Conservation (phyloP, 352 stramenopile genomes). For the Lagenidium sp. region DNA sequence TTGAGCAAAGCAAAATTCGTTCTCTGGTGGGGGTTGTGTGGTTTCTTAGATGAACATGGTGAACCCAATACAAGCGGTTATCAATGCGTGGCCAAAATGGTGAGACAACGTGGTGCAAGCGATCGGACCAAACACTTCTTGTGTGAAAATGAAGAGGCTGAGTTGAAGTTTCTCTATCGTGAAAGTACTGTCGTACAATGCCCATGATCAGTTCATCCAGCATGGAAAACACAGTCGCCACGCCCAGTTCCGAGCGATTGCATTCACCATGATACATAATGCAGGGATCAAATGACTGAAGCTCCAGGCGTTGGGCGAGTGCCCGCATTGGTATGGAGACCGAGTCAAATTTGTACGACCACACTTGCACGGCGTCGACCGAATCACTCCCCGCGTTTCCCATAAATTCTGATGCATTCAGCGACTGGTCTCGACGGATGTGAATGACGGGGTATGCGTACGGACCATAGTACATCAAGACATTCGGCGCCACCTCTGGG, state of each 20-base stretch:
- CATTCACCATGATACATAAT: slow-evolving; percentile 7
- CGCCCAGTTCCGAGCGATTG: not conserved
- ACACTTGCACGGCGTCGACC: not conserved
- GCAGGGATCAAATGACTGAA: slow-evolving; percentile 6
- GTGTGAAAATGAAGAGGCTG: slow-evolving; percentile 2
- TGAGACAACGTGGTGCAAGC: slow-evolving; percentile 11
- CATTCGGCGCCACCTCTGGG: not conserved
- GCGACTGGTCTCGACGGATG: no score
- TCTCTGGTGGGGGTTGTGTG: not conserved
- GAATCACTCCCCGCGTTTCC: not conserved
- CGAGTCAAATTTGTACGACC: slow-evolving; percentile 3
- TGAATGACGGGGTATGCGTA: not conserved
- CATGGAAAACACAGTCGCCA: no score
- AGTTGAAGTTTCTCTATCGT: not conserved
- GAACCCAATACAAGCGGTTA: not conserved
- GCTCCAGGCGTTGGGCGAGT: slow-evolving; percentile 1
- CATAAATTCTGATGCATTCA: not conserved
- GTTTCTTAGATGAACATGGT: not conserved
- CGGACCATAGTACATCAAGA: not conserved
- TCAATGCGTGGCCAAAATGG: not conserved
- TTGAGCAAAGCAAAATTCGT: no score
- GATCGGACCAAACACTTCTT: slow-evolving; percentile 9
- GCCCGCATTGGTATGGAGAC: not conserved
- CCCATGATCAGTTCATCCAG: slow-evolving; percentile 4
- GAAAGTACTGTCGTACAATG: slow-evolving; percentile 1